Percentiles rank a stretch among this genome's conserved stretches.
phyloP scores from a whole-genome alignment of 75 land plant genomes.

The Pseudotsuga menziesii region DNA sequence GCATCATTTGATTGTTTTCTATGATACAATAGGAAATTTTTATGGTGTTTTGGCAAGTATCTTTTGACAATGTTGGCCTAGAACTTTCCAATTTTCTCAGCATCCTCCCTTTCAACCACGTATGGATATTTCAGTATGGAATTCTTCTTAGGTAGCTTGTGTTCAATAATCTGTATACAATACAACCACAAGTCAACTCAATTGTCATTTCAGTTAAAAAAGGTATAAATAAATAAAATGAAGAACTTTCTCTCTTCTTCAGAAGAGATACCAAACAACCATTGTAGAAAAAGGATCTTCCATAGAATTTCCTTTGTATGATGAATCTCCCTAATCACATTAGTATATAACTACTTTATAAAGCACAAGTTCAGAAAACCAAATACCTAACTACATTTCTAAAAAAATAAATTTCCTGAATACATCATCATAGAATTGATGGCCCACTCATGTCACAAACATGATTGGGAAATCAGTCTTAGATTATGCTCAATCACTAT shows the following conservation, averaged over 20 bases:
- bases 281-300: neutral
- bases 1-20: conserved; percentile 74
- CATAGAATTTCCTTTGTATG: neutral
- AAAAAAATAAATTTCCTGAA: neutral
- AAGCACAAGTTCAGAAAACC: neutral
- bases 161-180: conserved; percentile 64
- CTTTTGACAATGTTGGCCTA: conserved; percentile 77
- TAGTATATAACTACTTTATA: too few relatives aligned
- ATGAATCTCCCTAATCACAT: neutral
- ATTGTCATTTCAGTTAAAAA: neutral
- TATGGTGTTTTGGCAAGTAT: conserved; percentile 86
- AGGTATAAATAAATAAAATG: neutral
- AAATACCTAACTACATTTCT: neutral
- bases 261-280: neutral
- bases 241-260: neutral
- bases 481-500: neutral
- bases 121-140: conserved; percentile 62
- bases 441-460: neutral
- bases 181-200: neutral
- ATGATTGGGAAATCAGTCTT: neutral
- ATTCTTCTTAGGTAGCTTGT: conserved; percentile 76
- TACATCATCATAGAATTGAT: neutral
- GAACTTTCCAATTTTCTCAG: conserved; percentile 65
- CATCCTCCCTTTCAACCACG: conserved; percentile 69
- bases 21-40: conserved; percentile 49